Base-by-base conservation (phyloP, 371 early-diverging fungal species). In the Lichtheimia corymbifera region DNA sequence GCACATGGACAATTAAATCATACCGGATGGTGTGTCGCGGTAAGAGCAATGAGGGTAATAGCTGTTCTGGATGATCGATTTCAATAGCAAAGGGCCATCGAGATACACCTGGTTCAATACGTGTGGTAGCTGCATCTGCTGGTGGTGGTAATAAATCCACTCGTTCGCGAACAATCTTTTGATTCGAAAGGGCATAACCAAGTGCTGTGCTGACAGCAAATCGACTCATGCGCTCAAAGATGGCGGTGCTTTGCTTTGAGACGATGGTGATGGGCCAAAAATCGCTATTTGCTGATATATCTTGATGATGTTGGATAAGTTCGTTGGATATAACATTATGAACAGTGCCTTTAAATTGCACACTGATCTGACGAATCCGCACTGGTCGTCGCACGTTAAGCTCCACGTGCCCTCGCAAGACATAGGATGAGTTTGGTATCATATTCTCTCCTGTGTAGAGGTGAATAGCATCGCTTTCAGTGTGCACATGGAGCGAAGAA, bases 11-110 rank as follows among this genome's bases (percentile, higher is more conserved):
- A 6, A 55, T 65, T 11, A 76, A 59, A 14, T 54, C 43, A 22
- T 76, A 76, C 3, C 43, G 54, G 12, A 76, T 68, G 12, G 57
- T 52, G 45, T 76, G 76, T 18, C 65, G 71, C 0, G 76, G 73
- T 4, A 65, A 50, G 12, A 68, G 44, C 0, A 73, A 13, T 0
- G 71, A 66, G 0, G 76, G 73, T 5, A 73, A 69, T 30, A 76
- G 27, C 3, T 56, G 17, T 28, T 71, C 62, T 1, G 57, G 40
- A 49, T 70, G 43, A 5, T 60, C 50, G 9, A 76, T 57, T 9
- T 14, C 55, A 30, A 76, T 44, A 6, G 42, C 58, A 53, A 76
- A 76, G 9, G 71, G 67, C 57, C 61, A 72, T n/a, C 45, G 58
- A 2, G 60, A 56, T 44, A 62, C 55, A 11, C 73, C 73, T 18